Percentiles rank a stretch among this genome's conserved stretches.
phyloP scores from a whole-genome alignment of 495 filamentous ascomycete species.

The Lasiosphaeris hirsuta region DNA sequence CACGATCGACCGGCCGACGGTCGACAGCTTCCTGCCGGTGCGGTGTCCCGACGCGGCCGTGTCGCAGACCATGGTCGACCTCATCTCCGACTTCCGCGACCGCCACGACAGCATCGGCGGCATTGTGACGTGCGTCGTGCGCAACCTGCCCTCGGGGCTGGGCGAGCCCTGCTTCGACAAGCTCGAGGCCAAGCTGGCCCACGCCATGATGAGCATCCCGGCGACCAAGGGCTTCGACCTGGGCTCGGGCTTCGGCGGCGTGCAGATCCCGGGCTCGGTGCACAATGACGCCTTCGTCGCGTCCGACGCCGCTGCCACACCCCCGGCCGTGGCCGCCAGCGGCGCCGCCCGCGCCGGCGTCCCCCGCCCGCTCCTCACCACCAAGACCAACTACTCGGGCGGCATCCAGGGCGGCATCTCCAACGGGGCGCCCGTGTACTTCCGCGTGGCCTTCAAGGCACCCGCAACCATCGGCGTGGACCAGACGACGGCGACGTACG shows the following conservation, averaged over 20 bases:
- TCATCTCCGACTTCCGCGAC: conserved; percentile 78
- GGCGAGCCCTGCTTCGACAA: conserved; percentile 97
- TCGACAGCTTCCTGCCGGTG: conserved; percentile 80
- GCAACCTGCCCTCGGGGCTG: conserved; percentile 81
- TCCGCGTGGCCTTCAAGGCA: conserved; percentile 93
- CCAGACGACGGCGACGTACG: conserved; percentile 81
- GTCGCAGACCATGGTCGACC: conserved; percentile 68
- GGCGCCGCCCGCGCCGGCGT: conserved; percentile 35
- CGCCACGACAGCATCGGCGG: conserved; percentile 89
- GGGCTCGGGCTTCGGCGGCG: conserved; percentile 85
- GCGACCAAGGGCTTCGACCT: conserved; percentile 97
- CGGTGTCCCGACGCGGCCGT: conserved; percentile 73
- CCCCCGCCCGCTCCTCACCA: conserved; percentile 59
- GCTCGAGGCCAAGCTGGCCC: conserved; percentile 87
- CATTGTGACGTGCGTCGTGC: conserved; percentile 93
- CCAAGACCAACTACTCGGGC: conserved; percentile 93
- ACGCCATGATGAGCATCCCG: conserved; percentile 96
- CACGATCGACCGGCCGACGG: conserved; percentile 68
- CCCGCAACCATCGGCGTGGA: conserved; percentile 93
- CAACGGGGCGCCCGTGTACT: conserved; percentile 93
- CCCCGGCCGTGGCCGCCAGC: conserved; percentile 35
- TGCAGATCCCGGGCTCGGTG: conserved; percentile 80
- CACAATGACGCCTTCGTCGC: conserved; percentile 92
- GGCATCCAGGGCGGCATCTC: conserved; percentile 96
- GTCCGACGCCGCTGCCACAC: conserved; percentile 31